phyloP scores from a whole-genome alignment of 2,329 filamentous ascomycete species.

The Talaromyces sp. region DNA sequence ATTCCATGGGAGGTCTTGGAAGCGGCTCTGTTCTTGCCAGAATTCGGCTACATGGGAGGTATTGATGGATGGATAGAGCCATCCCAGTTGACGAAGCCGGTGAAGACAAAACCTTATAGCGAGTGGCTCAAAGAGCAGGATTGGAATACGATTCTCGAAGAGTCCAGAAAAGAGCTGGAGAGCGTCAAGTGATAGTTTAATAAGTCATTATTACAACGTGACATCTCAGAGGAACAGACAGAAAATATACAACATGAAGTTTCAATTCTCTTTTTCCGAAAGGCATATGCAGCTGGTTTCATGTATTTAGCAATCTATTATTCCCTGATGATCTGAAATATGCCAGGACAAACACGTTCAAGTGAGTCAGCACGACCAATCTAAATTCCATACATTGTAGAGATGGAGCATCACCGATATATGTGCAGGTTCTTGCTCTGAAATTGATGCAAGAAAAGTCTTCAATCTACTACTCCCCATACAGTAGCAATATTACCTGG shows the following conservation, averaged over 20 bases:
- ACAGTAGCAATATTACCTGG: too few relatives aligned
- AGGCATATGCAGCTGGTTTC: neutral
- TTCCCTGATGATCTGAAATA: neutral
- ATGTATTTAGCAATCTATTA: neutral
- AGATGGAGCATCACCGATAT: neutral
- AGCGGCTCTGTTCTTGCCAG: conserved; percentile 33
- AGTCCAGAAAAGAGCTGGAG: neutral
- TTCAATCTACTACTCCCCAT: neutral
- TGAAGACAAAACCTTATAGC: conserved; percentile 19
- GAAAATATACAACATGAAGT: neutral
- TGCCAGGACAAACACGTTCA: neutral
- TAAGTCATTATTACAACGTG: neutral
- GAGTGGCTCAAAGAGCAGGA: conserved; percentile 25
- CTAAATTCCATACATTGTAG: neutral
- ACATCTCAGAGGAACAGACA: neutral
- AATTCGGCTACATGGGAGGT: conserved; percentile 40
- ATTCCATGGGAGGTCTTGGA: conserved; percentile 38
- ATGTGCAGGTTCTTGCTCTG: neutral
- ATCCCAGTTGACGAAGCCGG: conserved; percentile 32
- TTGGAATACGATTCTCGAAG: conserved; percentile 18
- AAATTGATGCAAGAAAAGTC: neutral
- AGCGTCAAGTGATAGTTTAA: neutral
- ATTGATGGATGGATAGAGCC: conserved; percentile 32
- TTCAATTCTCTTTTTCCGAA: too few relatives aligned
- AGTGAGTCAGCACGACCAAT: neutral